phyloP scores from a whole-genome alignment of 1,284 basidiomycete species.

The Microbotryum saponariae region DNA sequence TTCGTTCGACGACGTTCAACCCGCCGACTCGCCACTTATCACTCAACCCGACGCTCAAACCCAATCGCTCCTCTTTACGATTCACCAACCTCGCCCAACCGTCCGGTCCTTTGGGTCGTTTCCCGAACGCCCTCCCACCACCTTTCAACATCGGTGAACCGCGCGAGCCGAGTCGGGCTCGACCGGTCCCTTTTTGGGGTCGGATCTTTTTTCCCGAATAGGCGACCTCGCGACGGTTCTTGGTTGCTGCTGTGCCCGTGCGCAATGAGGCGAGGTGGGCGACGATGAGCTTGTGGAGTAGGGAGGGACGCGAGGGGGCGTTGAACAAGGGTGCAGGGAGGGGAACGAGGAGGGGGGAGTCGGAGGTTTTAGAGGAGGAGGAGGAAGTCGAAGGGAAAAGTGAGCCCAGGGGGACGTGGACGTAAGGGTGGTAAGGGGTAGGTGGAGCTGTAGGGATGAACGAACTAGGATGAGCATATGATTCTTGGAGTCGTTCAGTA shows the following conservation, averaged over 20 bases:
- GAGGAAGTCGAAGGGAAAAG: constrained; percentile 9
- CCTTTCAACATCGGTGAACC: constrained; percentile 84
- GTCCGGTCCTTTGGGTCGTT: constrained; percentile 29
- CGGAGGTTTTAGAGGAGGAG: constrained; percentile 2
- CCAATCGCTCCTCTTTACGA: constrained; percentile 30
- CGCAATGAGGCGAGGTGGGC: constrained; percentile 82
- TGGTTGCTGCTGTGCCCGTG: constrained; percentile 82
- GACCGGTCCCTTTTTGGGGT: constrained; percentile 85
- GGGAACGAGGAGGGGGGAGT: constrained; percentile 49
- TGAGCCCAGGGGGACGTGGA: constrained; percentile 22
- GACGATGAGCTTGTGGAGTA: constrained; percentile 85
- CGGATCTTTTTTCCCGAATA: constrained; percentile 83
- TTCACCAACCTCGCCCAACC: constrained; percentile 32
- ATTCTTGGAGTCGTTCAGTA: too few species aligned
- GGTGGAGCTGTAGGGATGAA: constrained; percentile 10
- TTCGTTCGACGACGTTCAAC: constrained; percentile 22
- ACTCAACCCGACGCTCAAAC: constrained; percentile 25
- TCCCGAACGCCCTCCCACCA: constrained; percentile 54
- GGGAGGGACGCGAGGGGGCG: constrained; percentile 78
- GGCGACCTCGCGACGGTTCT: constrained; percentile 79
- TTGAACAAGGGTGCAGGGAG: constrained; percentile 78
- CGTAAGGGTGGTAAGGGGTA: constrained; percentile 17
- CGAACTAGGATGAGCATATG: too few species aligned
- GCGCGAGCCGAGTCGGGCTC: constrained; percentile 78
- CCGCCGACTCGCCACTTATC: constrained; percentile 31